These are phyloP conservation scores for Xylaria sp. DNA, from an alignment of 2,329 filamentous ascomycete genomes.

Conservation along the genomic window DNA sequence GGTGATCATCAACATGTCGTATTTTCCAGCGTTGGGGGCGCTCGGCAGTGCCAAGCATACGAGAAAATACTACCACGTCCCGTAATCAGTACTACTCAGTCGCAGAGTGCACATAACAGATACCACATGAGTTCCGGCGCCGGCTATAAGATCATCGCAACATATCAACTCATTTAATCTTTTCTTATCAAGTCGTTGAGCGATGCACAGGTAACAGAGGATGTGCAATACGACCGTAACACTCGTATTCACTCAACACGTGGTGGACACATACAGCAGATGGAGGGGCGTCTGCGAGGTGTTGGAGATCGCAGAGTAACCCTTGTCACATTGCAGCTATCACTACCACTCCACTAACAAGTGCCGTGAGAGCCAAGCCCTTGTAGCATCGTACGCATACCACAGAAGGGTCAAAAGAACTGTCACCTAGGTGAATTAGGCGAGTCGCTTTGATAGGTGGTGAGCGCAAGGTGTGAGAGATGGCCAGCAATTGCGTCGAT, in stretches of 20 bases:
- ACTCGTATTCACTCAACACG: conserved; percentile 5
- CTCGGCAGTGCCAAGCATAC: neutral
- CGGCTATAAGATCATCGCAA: neutral
- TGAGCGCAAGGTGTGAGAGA: neutral
- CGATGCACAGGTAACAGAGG: neutral
- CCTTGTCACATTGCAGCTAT: neutral
- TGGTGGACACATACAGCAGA: conserved; percentile 3
- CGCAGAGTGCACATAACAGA: neutral
- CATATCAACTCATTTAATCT: neutral
- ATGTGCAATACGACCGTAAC: neutral
- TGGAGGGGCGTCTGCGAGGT: conserved; percentile 4
- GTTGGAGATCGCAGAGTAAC: neutral
- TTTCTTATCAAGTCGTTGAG: neutral
- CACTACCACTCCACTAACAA: neutral
- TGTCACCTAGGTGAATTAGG: neutral
- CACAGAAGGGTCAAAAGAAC: neutral
- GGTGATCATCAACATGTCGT: neutral
- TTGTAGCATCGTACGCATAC: neutral
- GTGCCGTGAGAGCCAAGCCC: neutral
- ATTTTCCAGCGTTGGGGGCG: neutral
- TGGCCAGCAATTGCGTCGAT: neutral
- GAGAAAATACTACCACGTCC: neutral
- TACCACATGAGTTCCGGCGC: neutral
- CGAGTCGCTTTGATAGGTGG: neutral
- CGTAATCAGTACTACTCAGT: conserved; percentile 1